Conservation (phyloP, 2,329 filamentous ascomycete genomes). For the Sporothrix phasma region DNA sequence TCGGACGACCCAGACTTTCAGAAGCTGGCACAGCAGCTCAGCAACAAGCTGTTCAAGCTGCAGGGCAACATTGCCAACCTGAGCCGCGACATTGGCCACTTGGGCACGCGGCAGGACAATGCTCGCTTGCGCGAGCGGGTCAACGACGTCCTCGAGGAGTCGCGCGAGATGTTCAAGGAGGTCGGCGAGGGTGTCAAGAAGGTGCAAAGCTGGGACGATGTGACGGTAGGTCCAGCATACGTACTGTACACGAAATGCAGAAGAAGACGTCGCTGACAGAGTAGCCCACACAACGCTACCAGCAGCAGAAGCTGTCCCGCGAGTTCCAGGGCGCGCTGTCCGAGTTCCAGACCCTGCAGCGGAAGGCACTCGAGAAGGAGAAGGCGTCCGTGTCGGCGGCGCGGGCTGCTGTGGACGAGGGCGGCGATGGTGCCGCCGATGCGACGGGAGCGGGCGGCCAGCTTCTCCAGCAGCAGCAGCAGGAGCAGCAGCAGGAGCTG, state of each 20-base stretch:
- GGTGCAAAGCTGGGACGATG: conserved; percentile 76
- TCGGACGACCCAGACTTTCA: conserved; percentile 89
- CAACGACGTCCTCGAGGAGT: conserved; percentile 77
- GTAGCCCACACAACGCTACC: conserved; percentile 90
- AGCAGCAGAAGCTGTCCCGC: conserved; percentile 85
- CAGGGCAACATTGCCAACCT: conserved; percentile 81
- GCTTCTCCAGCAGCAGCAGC: conserved; percentile 38
- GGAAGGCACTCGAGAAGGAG: conserved; percentile 83
- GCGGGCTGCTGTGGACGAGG: conserved; percentile 64
- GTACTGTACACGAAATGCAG: neutral
- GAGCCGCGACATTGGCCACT: conserved; percentile 69
- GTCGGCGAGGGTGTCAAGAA: conserved; percentile 91
- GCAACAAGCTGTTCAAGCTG: conserved; percentile 79
- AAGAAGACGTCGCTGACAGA: neutral
- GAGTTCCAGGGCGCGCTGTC: conserved; percentile 83
- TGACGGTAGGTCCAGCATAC: conserved; percentile 50
- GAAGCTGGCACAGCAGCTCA: conserved; percentile 69
- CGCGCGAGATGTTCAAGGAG: conserved; percentile 76
- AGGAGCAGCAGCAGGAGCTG: conserved; percentile 63
- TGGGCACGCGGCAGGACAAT: conserved; percentile 87
- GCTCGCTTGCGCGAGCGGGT: conserved; percentile 85
- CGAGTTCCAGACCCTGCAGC: conserved; percentile 89
- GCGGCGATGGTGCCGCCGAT: conserved; percentile 28
- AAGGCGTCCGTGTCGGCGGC: conserved; percentile 76
- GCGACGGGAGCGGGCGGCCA: conserved; percentile 20